Evolutionary conservation across 805 yeast species (phyloP).

Genomic region (Pichia rugopelliculosa): DNA sequence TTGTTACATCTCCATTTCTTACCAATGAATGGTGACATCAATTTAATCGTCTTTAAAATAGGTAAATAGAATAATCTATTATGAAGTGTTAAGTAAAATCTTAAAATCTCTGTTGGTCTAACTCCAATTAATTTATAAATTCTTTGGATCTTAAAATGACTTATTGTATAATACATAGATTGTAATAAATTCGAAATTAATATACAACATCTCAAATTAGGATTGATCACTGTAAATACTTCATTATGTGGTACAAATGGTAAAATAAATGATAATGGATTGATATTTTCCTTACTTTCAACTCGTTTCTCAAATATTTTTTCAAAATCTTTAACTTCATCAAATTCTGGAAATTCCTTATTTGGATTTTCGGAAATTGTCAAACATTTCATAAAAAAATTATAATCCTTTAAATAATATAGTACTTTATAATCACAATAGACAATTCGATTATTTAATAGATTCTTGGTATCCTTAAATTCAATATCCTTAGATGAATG

Average conservation of each 20-base stretch:
- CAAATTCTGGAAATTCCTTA: conserved; percentile 5
- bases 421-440: conserved; percentile 27
- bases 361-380: conserved; percentile 5
- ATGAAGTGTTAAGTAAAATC: conserved; percentile 51
- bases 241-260: conserved; percentile 25
- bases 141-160: conserved; percentile 64
- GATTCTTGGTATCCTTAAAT: conserved; percentile 20
- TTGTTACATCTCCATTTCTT: conserved; percentile 89
- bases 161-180: conserved; percentile 47
- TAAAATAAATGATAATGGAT: conserved; percentile 19
- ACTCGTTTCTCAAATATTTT: conserved; percentile 15
- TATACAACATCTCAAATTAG: conserved; percentile 37
- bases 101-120: conserved; percentile 56
- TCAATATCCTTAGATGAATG: conserved; percentile 22
- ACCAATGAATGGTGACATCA: conserved; percentile 83
- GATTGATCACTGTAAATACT: conserved; percentile 14
- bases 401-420: conserved; percentile 20
- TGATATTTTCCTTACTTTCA: conserved; percentile 9
- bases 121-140: conserved; percentile 53
- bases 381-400: conserved; percentile 4
- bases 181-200: conserved; percentile 46
- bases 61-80: conserved; percentile 60
- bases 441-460: conserved; percentile 24
- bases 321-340: conserved; percentile 12
- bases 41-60: conserved; percentile 64